Conservation (phyloP, 352 stramenopile genomes). For the Phytophthora capsici region DNA sequence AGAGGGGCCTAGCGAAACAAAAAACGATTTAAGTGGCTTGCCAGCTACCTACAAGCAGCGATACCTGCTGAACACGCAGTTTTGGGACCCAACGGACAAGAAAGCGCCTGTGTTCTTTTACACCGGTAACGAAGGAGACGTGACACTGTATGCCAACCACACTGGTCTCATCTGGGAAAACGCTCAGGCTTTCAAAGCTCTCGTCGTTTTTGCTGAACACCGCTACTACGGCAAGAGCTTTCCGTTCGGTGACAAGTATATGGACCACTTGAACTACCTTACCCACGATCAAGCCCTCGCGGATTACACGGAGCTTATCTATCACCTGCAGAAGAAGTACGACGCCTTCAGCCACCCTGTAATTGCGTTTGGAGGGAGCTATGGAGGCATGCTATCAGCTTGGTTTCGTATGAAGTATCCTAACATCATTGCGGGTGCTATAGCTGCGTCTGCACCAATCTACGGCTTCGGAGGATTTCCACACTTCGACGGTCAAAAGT, state of each 20-base stretch:
- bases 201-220: conserved; percentile 96
- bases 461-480: conserved; percentile 84
- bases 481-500: conserved; percentile 71
- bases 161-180: conserved; percentile 96
- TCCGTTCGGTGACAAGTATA: conserved; percentile 75
- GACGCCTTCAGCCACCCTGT: conserved; percentile 80
- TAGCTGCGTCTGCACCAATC: conserved; percentile 95
- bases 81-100: conserved; percentile 70
- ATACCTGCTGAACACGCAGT: conserved; percentile 91
- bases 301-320: conserved; percentile 92
- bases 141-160: conserved; percentile 94
- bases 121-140: conserved; percentile 94
- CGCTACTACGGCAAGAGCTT: conserved; percentile 95
- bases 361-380: conserved; percentile 95
- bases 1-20: conserved; percentile 11
- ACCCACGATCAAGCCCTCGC: conserved; percentile 93
- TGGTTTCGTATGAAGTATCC: conserved; percentile 98
- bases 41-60: conserved; percentile 84
- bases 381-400: conserved; percentile 95
- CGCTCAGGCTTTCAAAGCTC: conserved; percentile 85
- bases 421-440: conserved; percentile 89
- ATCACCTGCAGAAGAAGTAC: conserved; percentile 81
- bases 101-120: conserved; percentile 93
- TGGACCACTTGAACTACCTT: conserved; percentile 82
- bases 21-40: conserved; percentile 20